Conservation (phyloP, 2,329 filamentous ascomycete species). For the Colletotrichum noveboracense region DNA sequence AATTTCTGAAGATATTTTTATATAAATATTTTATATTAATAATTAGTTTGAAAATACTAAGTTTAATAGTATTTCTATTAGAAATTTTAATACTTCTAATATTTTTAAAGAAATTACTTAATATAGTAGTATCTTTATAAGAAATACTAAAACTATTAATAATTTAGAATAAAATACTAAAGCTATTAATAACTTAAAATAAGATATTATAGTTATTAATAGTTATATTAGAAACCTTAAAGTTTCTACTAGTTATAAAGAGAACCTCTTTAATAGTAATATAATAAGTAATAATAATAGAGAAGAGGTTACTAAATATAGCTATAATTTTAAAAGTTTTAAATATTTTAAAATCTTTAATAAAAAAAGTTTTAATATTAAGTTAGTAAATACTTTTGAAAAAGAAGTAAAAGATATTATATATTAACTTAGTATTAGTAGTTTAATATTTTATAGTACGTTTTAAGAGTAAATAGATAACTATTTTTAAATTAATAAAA, state of each 20-base stretch:
- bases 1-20: rapidly evolving
- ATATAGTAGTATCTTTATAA: background rate
- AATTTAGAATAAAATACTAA: background rate
- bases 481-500: background rate
- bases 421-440: background rate
- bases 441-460: background rate
- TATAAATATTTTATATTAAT: background rate
- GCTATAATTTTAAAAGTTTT: background rate
- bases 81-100: background rate
- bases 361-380: background rate
- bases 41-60: background rate
- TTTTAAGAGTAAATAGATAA: background rate
- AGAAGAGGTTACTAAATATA: background rate
- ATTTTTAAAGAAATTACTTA: background rate
- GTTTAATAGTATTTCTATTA: background rate
- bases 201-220: background rate
- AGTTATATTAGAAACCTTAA: background rate
- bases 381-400: background rate
- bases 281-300: background rate
- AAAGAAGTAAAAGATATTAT: background rate
- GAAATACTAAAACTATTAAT: background rate
- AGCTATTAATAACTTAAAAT: background rate
- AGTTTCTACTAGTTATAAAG: rapidly evolving
- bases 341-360: background rate
- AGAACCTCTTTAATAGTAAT: background rate